Evolutionary conservation across 495 filamentous ascomycete species (phyloP).

Genomic region (Apiosordaria backusii): DNA sequence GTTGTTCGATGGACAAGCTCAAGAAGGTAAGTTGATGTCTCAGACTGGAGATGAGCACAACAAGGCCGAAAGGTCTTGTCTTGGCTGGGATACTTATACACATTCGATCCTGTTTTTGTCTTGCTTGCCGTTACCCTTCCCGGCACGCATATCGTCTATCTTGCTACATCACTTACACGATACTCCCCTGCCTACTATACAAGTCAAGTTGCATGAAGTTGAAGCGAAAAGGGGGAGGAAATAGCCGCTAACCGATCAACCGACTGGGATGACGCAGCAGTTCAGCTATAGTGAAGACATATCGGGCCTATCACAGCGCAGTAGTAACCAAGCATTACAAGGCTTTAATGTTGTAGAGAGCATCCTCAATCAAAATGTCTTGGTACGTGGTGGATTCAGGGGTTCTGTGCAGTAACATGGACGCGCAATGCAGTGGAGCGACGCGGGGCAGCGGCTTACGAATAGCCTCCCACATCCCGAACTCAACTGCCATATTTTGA

Average conservation of each 20-base stretch:
- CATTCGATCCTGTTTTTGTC: background rate
- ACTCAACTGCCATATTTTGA: background rate
- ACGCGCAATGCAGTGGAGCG: slow-evolving; percentile 4
- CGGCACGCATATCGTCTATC: background rate
- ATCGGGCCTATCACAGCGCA: background rate
- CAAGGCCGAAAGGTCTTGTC: background rate
- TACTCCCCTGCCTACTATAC: background rate
- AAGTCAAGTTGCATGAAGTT: slow-evolving; percentile 3
- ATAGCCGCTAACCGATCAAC: slow-evolving; percentile 1
- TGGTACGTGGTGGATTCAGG: slow-evolving; percentile 6
- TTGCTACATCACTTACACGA: background rate
- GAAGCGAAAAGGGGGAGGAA: background rate
- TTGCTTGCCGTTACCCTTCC: background rate
- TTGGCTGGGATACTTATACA: slow-evolving; percentile 5
- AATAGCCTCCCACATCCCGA: slow-evolving; percentile 5
- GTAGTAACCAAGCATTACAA: background rate
- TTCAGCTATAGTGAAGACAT: background rate
- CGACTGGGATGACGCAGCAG: background rate
- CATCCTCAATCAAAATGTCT: background rate
- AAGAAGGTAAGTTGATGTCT: background rate
- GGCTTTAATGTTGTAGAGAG: background rate
- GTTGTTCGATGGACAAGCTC: background rate
- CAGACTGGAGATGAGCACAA: background rate
- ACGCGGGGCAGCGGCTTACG: background rate
- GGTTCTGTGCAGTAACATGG: background rate